Conservation (phyloP, 1,284 basidiomycete species). For the Trichosporon coremiiforme region DNA sequence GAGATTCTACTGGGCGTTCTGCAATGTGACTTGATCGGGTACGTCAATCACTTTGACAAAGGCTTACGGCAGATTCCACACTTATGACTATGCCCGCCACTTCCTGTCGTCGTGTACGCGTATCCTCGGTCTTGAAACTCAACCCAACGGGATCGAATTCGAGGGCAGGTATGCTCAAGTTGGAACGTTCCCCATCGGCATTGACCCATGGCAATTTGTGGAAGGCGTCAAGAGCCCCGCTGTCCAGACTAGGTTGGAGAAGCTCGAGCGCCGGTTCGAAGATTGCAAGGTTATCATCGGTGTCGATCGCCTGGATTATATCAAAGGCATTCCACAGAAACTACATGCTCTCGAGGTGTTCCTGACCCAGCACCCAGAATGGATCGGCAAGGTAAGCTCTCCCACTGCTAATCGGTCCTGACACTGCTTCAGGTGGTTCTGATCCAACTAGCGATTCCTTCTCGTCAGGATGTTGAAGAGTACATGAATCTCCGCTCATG, state of each 20-base stretch:
- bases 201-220: conserved; percentile 90
- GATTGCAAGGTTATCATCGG: conserved; percentile 98
- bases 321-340: conserved; percentile 99
- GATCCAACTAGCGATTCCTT: conserved; percentile 95
- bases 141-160: conserved; percentile 97
- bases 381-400: conserved; percentile 83
- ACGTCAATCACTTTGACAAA: conserved; percentile 24
- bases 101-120: conserved; percentile 98
- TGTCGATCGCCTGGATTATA: conserved; percentile 96
- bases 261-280: conserved; percentile 84
- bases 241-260: conserved; percentile 76
- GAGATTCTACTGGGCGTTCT: conserved; percentile 95
- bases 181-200: conserved; percentile 98
- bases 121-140: conserved; percentile 91
- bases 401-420: not conserved
- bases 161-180: conserved; percentile 94
- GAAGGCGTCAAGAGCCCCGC: conserved; percentile 77
- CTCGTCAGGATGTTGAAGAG: conserved; percentile 96
- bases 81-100: conserved; percentile 98
- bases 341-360: conserved; percentile 95
- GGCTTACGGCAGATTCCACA: conserved; percentile 71
- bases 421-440: conserved; percentile 74
- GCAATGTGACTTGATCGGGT: conserved; percentile 91
- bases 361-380: conserved; percentile 95
- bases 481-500: conserved; percentile 96